Evolutionary conservation across 331 rosid species (phyloP), one percentile per base, ranked within the genome.

Genomic region (Rhamnella rubrinervis): DNA sequence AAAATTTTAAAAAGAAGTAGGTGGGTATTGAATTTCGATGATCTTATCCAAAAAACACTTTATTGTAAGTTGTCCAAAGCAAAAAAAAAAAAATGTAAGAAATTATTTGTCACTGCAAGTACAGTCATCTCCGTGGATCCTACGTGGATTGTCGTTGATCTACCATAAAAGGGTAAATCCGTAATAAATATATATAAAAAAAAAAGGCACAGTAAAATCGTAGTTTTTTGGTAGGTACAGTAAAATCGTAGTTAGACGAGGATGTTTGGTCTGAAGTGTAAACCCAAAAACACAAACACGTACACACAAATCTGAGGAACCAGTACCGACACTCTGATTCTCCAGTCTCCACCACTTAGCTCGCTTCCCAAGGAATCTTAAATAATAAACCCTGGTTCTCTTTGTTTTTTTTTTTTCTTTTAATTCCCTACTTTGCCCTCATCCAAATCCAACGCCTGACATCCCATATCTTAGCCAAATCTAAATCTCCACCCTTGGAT

Each of bases 251-350:
- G 46, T 50, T 62, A 38, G 71, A 63, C 21, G n/a, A 58, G 9
- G 52, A 66, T 53, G 70, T 51, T 55, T 12, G 49, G 1, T 12
- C 49, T 2, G 49, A 44, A 44, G 49, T 1, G 0, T 44, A 9
- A 7, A 14, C 49, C 14, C 49, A 0, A 52, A 52, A 52, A 52
- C 15, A 52, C 15, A 52, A 23, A 18, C 19, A 18, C 19, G 57
- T 16, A 11, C 19, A 18, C 19, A 19, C 19, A 52, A 18, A 52
- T 52, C 6, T 1, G 10, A 7, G 23, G 18, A 46, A 41, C 74
- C 61, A 72, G 65, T 53, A 73, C 84, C 80, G 83, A 79, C 80
- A 71, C 74, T 57, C 31, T 63, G 59, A 65, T n/a, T 28, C 65
- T n/a, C 10, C 61, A 13, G 11, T 58, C 17, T 58, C 17, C 41